Base-by-base conservation (phyloP, 805 yeast genomes). In the Ascoidea tarda region DNA sequence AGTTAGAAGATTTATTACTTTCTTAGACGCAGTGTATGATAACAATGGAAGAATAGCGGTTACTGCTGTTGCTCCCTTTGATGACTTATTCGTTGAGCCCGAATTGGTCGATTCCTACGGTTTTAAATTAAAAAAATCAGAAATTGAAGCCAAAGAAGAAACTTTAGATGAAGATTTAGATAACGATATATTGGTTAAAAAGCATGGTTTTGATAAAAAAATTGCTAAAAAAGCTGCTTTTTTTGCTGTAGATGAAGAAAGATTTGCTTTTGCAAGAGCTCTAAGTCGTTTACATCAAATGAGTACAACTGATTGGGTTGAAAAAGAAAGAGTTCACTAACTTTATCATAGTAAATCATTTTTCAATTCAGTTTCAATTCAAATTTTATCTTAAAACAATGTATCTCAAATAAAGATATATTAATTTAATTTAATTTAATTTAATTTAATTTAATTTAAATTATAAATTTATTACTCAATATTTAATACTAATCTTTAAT, bases 261-360 rank as follows among this genome's bases (percentile, higher is more conserved):
- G 84, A 65, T 93, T 91, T 70, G 99, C 99, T 21, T 91, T 91
- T 72, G 96, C 96, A 0, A 77, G 99, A 63, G 97, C 98, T 0
- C 72, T 91, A 54, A 83, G 93, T 60, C 79, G 99, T 64, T 73
- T 93, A 58, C 77, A 90, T 47, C 98, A 91, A 59, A 91, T 91
- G 97, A 83, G 95, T 58, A 84, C 96, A 5, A 82, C 82, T 32
- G 95, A 85, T 51, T 91, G 99, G 99, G 82, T 87, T 5, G 88
- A 83, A 53, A 62, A 56, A 28, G 14, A 38, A 10, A 14, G 14
- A 10, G 14, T 38, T 38, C 44, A 8, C 14, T 38, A 10, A 38
- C 44, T n/a, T n/a, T 10, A 38, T 38, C 44, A 38, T 38, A 38
- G 4, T 38, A 38, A 38, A 38, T 10, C 14, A 38, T 38, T 38